Evolutionary conservation across 148 eudicot species (phyloP).

Genomic region (Rhododendron williamsianum): DNA sequence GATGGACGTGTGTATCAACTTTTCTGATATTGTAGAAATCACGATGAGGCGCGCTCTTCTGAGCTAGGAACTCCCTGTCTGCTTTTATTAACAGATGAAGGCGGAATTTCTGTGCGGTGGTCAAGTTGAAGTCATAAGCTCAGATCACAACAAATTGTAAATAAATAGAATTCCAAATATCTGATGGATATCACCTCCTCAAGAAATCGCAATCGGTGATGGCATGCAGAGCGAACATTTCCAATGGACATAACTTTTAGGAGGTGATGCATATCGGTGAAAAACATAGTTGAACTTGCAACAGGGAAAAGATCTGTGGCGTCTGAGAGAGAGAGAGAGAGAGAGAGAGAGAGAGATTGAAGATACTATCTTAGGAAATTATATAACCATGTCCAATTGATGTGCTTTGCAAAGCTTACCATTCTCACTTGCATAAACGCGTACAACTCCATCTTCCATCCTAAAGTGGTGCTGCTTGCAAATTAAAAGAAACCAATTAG

Average conservation of each 20-base stretch:
- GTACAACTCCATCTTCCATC: conserved; percentile 76
- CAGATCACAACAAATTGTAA: conserved; percentile 13
- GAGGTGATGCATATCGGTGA: conserved; percentile 68
- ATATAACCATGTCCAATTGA: neutral
- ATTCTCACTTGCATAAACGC: conserved; percentile 56
- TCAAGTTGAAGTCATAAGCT: conserved; percentile 32
- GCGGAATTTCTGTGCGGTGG: conserved; percentile 67
- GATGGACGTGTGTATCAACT: conserved; percentile 84
- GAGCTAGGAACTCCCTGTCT: conserved; percentile 75
- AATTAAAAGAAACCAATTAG: conserved; percentile 20
- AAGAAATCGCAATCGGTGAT: conserved; percentile 64
- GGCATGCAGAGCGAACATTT: conserved; percentile 62
- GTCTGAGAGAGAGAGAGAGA: conserved; percentile 26
- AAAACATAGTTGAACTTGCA: conserved; percentile 62
- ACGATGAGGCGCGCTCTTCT: conserved; percentile 81
- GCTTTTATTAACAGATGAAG: conserved; percentile 83
- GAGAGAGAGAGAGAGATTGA: neutral
- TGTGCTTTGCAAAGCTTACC: conserved; percentile 30
- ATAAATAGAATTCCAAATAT: neutral
- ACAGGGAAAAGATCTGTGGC: conserved; percentile 60
- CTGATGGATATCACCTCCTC: conserved; percentile 48
- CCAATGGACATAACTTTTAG: conserved; percentile 57
- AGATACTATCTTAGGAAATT: neutral
- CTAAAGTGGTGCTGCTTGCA: conserved; percentile 49
- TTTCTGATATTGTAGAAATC: conserved; percentile 81